phyloP scores from a whole-genome alignment of 139 green algal species.

The Picochlorum sp. region DNA sequence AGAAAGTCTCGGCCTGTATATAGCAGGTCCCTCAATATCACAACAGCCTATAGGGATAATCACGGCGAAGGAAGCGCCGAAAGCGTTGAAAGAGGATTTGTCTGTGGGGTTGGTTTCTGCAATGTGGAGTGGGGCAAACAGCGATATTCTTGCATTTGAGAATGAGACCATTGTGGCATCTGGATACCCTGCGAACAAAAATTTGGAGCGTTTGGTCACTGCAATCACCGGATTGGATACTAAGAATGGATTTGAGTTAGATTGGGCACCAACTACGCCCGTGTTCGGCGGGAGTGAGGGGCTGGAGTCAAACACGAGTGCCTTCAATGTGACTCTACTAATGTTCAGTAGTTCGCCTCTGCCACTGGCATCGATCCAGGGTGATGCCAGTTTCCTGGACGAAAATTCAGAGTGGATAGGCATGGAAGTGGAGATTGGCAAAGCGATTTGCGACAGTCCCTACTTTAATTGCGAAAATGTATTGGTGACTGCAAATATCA shows the following conservation, averaged over 20 bases:
- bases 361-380: background rate
- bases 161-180: background rate
- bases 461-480: background rate
- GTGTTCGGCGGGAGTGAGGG: background rate
- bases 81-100: background rate
- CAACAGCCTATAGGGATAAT: background rate
- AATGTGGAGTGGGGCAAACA: background rate
- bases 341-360: background rate
- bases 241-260: background rate
- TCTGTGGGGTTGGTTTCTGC: background rate
- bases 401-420: background rate
- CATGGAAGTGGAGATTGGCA: conserved; percentile 2
- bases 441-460: background rate
- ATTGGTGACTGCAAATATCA: background rate
- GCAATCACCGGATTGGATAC: background rate
- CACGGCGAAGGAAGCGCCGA: background rate
- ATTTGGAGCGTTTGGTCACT: background rate
- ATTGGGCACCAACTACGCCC: background rate
- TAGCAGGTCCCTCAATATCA: background rate
- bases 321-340: background rate
- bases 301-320: background rate
- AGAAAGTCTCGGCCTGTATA: background rate
- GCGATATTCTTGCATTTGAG: background rate
- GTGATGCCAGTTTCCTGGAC: background rate
- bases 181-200: background rate